Evolutionary conservation across 257 asterid species (phyloP), one percentile per base, ranked within the genome.

Genomic region (Jacaranda mimosifolia): DNA sequence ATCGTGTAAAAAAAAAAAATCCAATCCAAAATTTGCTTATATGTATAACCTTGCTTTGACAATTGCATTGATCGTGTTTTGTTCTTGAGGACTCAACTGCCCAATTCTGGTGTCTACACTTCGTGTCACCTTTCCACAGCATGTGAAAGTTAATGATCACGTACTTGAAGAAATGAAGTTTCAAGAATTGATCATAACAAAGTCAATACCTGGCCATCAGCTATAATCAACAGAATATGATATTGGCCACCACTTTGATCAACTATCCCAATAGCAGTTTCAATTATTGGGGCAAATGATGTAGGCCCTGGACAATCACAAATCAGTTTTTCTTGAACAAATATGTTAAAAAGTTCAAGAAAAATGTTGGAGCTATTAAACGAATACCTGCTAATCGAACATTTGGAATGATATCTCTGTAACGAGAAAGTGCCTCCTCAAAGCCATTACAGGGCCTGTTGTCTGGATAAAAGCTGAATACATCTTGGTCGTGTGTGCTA

Each of bases 211-310:
- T 94, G 97, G 53, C 98, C 98, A 82, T 94, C 98, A 38, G 97
- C 98, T 75, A 94, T 88, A 72, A 94, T 94, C 70, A 94, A 57
- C 71, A 92, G 88, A 68, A 94, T 94, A 79, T 92, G 98, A 80
- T 94, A 94, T 62, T 89, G 98, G 9, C 97, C 96, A 76, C 89
- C 89, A 81, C 91, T 91, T 79, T 79, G 89, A 82, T 94, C 94
- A 74, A 94, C 98, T 78, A 92, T 92, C 64, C 93, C 92, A 56
- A 85, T 86, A 42, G 97, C 98, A 83, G 94, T 86, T 80, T 94
- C 97, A 39, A 94, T 86, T 13, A 92, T 83, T 2, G 98, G 98
- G 40, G 97, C 94, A 79, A 89, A 94, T 7, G 98, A 94, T 40
- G 97, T 92, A 1, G 98, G 98, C 11, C 98, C 97, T 90, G 83